Base-by-base conservation (phyloP, 345 rosid species). In the Gossypium thurberi region DNA sequence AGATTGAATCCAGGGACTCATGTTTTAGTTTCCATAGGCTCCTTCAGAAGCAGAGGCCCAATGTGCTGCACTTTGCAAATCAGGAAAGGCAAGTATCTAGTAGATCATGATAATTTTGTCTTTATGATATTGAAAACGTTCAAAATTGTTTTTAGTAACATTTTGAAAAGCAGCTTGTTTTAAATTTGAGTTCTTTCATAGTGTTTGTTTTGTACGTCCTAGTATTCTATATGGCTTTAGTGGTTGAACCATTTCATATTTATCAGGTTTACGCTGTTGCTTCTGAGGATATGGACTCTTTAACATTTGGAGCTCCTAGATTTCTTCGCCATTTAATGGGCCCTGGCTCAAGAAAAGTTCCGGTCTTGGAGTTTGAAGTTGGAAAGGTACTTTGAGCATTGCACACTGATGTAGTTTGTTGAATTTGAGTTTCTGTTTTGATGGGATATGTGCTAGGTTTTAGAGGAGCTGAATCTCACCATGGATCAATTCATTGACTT, bases 271-370 rank as follows among this genome's bases (percentile, higher is more conserved):
- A 95, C 77, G 99, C 88, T 25, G 99, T 95, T 72, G 99, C 99
- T 78, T 95, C 98, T 69, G 99, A 95, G 85, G 99, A 95, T 78
- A 95, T 95, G 99, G 99, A 92, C 72, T 95, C 99, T 71, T 85
- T 95, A 65, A 95, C 98, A 55, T 95, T 95, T 82, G 97, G 99
- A 71, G 96, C 98, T 82, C 82, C 97, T 58, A 92, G 83, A 58
- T 92, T 95, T 87, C 94, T 95, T 72, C 97, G 97, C 73, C 99
- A 92, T 84, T 82, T 95, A 81, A 95, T 95, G 99, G 97, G 88
- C 82, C 97, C 98, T 69, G 89, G 94, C 81, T 90, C 98, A 43
- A 88, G 92, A 88, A 95, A 95, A 82, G 63, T 87, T 64, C 96
- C 96, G 1, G 93, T 95, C 77, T 89, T 92, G 96, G 99, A 95